Conservation (phyloP, 352 stramenopile species). For the Pythium phragmitis region DNA sequence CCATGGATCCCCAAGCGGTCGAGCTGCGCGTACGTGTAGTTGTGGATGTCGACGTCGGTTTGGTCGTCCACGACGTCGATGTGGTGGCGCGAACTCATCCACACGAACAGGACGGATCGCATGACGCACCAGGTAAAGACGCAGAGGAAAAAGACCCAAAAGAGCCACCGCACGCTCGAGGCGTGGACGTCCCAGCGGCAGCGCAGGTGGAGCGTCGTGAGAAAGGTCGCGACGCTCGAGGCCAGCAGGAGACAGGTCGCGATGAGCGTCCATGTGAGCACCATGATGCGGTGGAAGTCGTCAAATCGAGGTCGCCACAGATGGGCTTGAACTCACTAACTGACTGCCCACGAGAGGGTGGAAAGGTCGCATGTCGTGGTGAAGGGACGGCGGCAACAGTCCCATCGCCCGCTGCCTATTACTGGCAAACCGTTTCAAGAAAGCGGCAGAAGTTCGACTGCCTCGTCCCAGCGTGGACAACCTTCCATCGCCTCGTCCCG, state of each 20-base stretch:
- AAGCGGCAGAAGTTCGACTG: too few species aligned
- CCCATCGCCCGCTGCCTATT: too few species aligned
- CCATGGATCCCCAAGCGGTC: conserved; percentile 53
- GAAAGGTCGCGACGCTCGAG: conserved; percentile 16
- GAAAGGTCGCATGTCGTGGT: too few species aligned
- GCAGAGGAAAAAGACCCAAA: conserved; percentile 59
- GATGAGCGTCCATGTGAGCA: neutral
- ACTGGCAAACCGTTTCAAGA: too few species aligned
- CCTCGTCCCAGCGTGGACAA: too few species aligned
- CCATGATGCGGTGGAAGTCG: conserved; percentile 1
- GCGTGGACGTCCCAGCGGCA: conserved; percentile 26
- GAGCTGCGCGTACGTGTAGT: conserved; percentile 29
- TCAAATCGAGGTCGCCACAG: neutral
- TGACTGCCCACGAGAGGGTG: too few species aligned
- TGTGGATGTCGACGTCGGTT: neutral
- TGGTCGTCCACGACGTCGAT: conserved; percentile 4
- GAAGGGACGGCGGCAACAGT: too few species aligned
- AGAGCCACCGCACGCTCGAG: conserved; percentile 57
- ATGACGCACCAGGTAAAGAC: conserved; percentile 39
- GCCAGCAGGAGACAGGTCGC: neutral
- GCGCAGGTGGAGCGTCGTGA: conserved; percentile 25
- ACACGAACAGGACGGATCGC: conserved; percentile 45
- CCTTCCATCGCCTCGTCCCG: too few species aligned
- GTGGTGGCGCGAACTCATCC: conserved; percentile 9
- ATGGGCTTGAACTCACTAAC: neutral